These are phyloP conservation scores for Trichosporon faecale DNA, from an alignment of 1,284 basidiomycete genomes.

Conservation along the genomic window DNA sequence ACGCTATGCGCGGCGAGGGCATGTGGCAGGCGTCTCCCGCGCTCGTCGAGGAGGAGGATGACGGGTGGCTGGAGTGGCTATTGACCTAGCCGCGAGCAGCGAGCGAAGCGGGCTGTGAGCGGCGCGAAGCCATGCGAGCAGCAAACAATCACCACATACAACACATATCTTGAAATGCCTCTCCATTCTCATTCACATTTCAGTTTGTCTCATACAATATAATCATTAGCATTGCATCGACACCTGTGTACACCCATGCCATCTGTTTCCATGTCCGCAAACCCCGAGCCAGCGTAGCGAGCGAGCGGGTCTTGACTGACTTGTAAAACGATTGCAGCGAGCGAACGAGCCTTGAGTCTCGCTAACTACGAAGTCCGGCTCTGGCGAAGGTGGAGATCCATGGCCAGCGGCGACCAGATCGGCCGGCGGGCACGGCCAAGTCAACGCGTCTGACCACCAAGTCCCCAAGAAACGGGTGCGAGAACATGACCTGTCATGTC, in stretches of 20 bases:
- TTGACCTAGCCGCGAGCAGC: slow-evolving; percentile 4
- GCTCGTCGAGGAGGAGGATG: slow-evolving; percentile 25
- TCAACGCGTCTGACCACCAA: neutral
- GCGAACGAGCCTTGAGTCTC: no score
- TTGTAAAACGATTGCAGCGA: no score
- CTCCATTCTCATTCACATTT: neutral
- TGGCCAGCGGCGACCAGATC: no score
- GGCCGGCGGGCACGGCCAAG: no score
- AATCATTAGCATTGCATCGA: neutral
- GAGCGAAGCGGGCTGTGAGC: neutral
- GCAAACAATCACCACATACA: no score
- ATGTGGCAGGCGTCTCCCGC: slow-evolving; percentile 24
- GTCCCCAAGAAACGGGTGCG: neutral
- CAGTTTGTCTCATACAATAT: slow-evolving; percentile 2
- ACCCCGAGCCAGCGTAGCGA: no score
- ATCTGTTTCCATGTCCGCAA: neutral
- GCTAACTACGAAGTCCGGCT: no score
- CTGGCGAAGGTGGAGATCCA: no score
- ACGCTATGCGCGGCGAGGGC: slow-evolving; percentile 20
- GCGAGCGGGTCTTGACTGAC: no score
- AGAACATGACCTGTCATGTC: slow-evolving; percentile 1
- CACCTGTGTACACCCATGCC: neutral
- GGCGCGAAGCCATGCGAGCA: neutral
- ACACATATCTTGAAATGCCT: no score
- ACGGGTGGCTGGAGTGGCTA: slow-evolving; percentile 21